phyloP scores from a whole-genome alignment of 148 eudicot genomes.

The Rhododendron williamsianum region DNA sequence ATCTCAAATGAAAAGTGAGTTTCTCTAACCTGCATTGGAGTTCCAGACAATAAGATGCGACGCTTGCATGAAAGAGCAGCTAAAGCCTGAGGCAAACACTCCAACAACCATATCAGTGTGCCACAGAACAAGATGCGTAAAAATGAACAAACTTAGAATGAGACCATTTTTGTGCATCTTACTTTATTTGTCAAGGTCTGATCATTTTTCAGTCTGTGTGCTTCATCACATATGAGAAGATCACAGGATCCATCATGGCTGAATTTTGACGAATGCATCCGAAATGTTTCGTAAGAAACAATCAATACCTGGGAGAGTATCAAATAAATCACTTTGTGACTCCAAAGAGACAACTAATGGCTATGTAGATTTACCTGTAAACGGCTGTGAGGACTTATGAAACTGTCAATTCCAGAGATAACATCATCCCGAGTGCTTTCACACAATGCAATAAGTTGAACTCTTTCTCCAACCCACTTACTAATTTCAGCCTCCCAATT shows the following conservation, averaged over 20 bases:
- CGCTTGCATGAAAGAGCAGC: slow-evolving; percentile 89
- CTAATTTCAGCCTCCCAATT: slow-evolving; percentile 98
- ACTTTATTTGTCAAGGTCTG: slow-evolving; percentile 92
- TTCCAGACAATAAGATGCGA: slow-evolving; percentile 88
- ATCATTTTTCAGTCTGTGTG: slow-evolving; percentile 96
- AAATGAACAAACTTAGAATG: background rate
- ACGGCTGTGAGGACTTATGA: slow-evolving; percentile 48
- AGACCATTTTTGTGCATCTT: slow-evolving; percentile 19
- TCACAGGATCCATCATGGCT: slow-evolving; percentile 74
- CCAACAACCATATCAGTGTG: background rate
- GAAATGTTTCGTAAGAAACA: slow-evolving; percentile 94
- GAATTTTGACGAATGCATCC: slow-evolving; percentile 86
- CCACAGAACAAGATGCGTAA: background rate
- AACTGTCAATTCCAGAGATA: slow-evolving; percentile 67
- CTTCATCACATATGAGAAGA: slow-evolving; percentile 97
- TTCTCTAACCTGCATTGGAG: slow-evolving; percentile 93
- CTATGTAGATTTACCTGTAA: slow-evolving; percentile 50
- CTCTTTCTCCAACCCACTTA: slow-evolving; percentile 92
- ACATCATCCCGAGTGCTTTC: slow-evolving; percentile 90
- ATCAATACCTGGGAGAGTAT: slow-evolving; percentile 67
- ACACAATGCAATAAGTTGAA: slow-evolving; percentile 84
- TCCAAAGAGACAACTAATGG: slow-evolving; percentile 12
- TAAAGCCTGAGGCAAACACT: slow-evolving; percentile 57
- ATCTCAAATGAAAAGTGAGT: background rate
- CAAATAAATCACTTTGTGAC: slow-evolving; percentile 17